A percentile compares a stretch with the other conserved stretches of the same genome.
These are phyloP conservation scores for Mycena pura DNA, from an alignment of 768 basidiomycete genomes.

Conservation along the genomic window DNA sequence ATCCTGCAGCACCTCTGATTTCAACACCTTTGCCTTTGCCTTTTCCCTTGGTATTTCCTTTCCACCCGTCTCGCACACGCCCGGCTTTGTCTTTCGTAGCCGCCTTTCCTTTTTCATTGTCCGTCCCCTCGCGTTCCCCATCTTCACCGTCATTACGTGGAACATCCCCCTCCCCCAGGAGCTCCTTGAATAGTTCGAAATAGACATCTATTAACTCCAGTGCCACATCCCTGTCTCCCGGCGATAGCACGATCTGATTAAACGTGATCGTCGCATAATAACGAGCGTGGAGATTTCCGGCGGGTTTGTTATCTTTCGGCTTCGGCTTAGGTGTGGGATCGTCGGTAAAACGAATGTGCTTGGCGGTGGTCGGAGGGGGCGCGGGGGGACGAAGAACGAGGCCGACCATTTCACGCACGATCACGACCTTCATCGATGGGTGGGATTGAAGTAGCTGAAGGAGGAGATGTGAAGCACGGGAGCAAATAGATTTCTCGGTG, in stretches of 20 bases:
- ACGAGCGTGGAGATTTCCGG: slow-evolving; percentile 72
- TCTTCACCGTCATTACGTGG: slow-evolving; percentile 38
- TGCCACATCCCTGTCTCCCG: slow-evolving; percentile 76
- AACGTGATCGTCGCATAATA: slow-evolving; percentile 96
- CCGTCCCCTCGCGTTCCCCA: slow-evolving; percentile 38
- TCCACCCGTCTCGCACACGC: slow-evolving; percentile 37
- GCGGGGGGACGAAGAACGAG: slow-evolving; percentile 74
- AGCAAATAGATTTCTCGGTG: slow-evolving; percentile 84
- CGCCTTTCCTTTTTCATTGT: slow-evolving; percentile 33
- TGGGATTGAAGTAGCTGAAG: slow-evolving; percentile 90
- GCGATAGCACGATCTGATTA: slow-evolving; percentile 86
- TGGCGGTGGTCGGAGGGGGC: slow-evolving; percentile 41
- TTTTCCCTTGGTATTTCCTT: slow-evolving; percentile 49
- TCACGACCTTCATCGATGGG: slow-evolving; percentile 89
- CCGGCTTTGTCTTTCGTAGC: slow-evolving; percentile 36
- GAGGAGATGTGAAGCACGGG: slow-evolving; percentile 88
- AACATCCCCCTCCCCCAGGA: slow-evolving; percentile 68
- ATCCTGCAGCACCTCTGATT: slow-evolving; percentile 66
- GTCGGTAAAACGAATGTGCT: slow-evolving; percentile 63
- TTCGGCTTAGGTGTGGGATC: slow-evolving; percentile 40
- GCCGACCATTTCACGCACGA: slow-evolving; percentile 86
- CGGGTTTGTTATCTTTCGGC: slow-evolving; percentile 44
- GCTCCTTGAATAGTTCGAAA: slow-evolving; percentile 91
- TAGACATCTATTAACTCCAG: slow-evolving; percentile 85
- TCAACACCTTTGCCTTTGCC: slow-evolving; percentile 50